phyloP scores from a whole-genome alignment of 2,329 filamentous ascomycete genomes.

The Colletotrichum sp. region DNA sequence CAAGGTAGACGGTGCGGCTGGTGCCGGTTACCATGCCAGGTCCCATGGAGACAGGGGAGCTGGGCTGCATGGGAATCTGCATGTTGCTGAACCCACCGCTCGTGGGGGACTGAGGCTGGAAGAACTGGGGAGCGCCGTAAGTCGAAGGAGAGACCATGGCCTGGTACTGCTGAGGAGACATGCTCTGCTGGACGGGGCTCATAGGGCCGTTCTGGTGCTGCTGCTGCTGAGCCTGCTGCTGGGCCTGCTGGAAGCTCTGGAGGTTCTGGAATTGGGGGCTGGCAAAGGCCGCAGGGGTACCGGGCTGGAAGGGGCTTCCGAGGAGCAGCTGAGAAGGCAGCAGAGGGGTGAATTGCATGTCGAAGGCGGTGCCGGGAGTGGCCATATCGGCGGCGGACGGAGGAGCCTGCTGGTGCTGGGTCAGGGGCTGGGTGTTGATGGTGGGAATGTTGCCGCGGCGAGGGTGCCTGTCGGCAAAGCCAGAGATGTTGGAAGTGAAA shows the following conservation, averaged over 20 bases:
- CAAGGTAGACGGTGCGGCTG: slow-evolving; percentile 95
- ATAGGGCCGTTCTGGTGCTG: slow-evolving; percentile 64
- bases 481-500: slow-evolving; percentile 84
- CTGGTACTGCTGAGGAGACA: slow-evolving; percentile 86
- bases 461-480: slow-evolving; percentile 86
- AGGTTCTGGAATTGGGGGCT: slow-evolving; percentile 92
- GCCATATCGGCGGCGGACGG: slow-evolving; percentile 75
- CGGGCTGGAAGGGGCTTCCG: slow-evolving; percentile 95
- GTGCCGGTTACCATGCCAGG: slow-evolving; percentile 87
- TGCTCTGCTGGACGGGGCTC: slow-evolving; percentile 77
- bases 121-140: slow-evolving; percentile 82
- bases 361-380: slow-evolving; percentile 86
- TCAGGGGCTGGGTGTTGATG: slow-evolving; percentile 74
- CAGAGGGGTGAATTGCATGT: slow-evolving; percentile 98
- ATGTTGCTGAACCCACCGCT: slow-evolving; percentile 68
- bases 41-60: slow-evolving; percentile 76
- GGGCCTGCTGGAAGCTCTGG: slow-evolving; percentile 71
- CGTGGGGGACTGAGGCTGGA: slow-evolving; percentile 87
- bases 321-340: slow-evolving; percentile 93
- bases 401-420: slow-evolving; percentile 36
- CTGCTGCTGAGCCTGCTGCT: slow-evolving; percentile 58
- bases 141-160: slow-evolving; percentile 85
- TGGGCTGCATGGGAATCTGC: slow-evolving; percentile 64
- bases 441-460: slow-evolving; percentile 86
- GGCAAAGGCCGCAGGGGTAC: slow-evolving; percentile 86